Base-by-base conservation (phyloP, 2,329 filamentous ascomycete genomes). In the Cladophialophora yegresii region DNA sequence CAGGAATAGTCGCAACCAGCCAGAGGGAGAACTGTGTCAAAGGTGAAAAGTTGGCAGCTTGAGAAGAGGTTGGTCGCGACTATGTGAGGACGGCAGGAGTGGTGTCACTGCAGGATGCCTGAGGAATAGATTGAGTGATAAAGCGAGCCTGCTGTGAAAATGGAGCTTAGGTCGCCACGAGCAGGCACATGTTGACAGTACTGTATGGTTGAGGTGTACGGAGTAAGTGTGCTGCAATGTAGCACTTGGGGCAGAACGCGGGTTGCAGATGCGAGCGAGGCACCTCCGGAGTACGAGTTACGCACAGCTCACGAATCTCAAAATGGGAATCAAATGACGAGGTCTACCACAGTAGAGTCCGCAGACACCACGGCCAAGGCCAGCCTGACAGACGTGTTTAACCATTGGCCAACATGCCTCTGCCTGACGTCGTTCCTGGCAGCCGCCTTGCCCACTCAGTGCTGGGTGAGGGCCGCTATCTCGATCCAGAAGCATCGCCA, bases 151-250 rank as follows among this genome's bases (percentile, higher is more conserved):
- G 49, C 32, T 30, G 56, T 33, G 51, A 49, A 36, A 36, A 23
- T 58, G 49, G 22, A 58, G 64, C 28, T 63, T 54, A 63, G 57
- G 58, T 66, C 57, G 57, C 47, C 58, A 62, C 22, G 26, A 12
- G 30, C 53, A 63, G 61, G 61, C 64, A 66, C 64, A 67, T 67
- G 61, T 64, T 64, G n/a, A n/a, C n/a, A n/a, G n/a, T 67, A 64
- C 65, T 22, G 51, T 49, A 23, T 33, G 20, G 56, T 32, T 40
- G 50, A 54, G 47, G 40, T 54, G 1, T 28, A n/a, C n/a, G n/a
- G n/a, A n/a, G n/a, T 28, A 33, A 54, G 51, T 33, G 23, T 54
- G 51, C 28, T 16, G 50, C 50, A 30, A 26, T n/a, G 12, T 28
- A 3, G 26, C 6, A 28, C 28, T 20, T 23, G 33, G 36, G 36